A percentile compares a stretch with the other conserved stretches of the same genome.
Conservation (phyloP, 495 filamentous ascomycete species). For the Penicillium tannophilum region DNA sequence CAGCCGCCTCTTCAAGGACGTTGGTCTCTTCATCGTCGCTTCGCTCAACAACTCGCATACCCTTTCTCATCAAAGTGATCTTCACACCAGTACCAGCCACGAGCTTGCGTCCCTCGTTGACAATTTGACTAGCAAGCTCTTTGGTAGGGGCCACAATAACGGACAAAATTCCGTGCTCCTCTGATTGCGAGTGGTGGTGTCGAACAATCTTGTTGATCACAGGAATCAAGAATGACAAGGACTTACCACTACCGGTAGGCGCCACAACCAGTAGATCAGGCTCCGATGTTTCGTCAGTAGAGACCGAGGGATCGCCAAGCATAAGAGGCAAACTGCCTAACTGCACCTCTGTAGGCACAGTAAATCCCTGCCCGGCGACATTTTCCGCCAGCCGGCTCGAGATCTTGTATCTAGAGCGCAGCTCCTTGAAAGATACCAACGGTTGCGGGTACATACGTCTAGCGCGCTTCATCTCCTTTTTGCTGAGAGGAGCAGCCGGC, state of each 20-base stretch:
- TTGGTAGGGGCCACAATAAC: slow-evolving; percentile 88
- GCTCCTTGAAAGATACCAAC: slow-evolving; percentile 72
- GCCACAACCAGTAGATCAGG: slow-evolving; percentile 84
- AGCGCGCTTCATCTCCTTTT: slow-evolving; percentile 55
- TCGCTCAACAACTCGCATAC: slow-evolving; percentile 65
- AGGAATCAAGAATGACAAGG: slow-evolving; percentile 86
- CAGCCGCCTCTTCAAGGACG: slow-evolving; percentile 44
- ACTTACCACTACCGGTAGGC: slow-evolving; percentile 98
- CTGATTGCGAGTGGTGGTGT: slow-evolving; percentile 43
- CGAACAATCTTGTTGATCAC: slow-evolving; percentile 73
- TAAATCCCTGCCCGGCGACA: slow-evolving; percentile 79
- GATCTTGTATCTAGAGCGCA: slow-evolving; percentile 69
- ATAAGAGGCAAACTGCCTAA: slow-evolving; percentile 81
- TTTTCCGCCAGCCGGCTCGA: slow-evolving; percentile 73
- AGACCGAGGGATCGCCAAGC: slow-evolving; percentile 44
- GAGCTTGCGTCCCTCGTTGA: slow-evolving; percentile 87
- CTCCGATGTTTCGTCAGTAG: slow-evolving; percentile 25
- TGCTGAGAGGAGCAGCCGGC: slow-evolving; percentile 42
- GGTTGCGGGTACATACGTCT: slow-evolving; percentile 71
- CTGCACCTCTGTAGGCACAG: slow-evolving; percentile 89
- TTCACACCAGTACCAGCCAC: slow-evolving; percentile 75
- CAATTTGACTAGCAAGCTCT: slow-evolving; percentile 89
- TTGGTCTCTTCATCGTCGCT: slow-evolving; percentile 33
- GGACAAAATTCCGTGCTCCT: slow-evolving; percentile 55
- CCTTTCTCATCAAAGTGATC: slow-evolving; percentile 81